Evolutionary conservation across 208 protist species (phyloP).

Genomic region (Wallacemonas sp.): DNA sequence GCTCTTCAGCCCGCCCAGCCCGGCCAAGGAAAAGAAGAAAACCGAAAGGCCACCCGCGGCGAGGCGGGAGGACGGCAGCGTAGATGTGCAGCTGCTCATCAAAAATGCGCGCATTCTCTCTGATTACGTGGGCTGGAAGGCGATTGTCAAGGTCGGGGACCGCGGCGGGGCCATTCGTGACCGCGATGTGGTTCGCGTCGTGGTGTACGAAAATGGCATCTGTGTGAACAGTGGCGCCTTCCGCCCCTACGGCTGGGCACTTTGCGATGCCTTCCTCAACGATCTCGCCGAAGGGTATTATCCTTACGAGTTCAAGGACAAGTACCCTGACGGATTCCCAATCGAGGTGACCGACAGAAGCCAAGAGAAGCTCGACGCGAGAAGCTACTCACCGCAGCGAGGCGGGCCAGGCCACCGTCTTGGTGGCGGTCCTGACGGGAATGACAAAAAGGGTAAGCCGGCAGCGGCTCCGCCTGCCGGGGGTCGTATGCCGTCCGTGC

Average conservation of each 20-base stretch:
- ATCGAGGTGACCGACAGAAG: conserved; percentile 82
- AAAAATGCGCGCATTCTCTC: conserved; percentile 82
- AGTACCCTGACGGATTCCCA: conserved; percentile 90
- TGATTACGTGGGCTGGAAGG: conserved; percentile 81
- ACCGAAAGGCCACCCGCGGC: neutral
- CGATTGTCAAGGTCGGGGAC: conserved; percentile 50
- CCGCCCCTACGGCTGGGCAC: conserved; percentile 84
- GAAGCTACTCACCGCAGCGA: neutral
- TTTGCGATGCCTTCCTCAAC: conserved; percentile 85
- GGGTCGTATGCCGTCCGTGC: conserved; percentile 13
- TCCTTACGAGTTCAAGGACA: conserved; percentile 93
- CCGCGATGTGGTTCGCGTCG: conserved; percentile 75
- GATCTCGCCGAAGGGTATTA: conserved; percentile 94
- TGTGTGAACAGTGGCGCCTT: conserved; percentile 86
- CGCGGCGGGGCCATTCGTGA: conserved; percentile 68
- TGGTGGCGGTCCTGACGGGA: conserved; percentile 13
- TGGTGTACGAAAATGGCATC: conserved; percentile 91
- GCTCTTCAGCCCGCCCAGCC: conserved; percentile 12
- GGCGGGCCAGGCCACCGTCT: conserved; percentile 27
- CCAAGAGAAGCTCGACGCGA: conserved; percentile 26
- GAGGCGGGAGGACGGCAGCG: neutral
- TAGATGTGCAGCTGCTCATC: conserved; percentile 67
- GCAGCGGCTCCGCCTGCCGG: neutral
- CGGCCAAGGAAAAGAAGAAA: neutral
- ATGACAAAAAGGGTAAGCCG: neutral